These are phyloP conservation scores for Suhomyces choctaworum DNA, from an alignment of 1,139 yeast species.

Conservation along the genomic window DNA sequence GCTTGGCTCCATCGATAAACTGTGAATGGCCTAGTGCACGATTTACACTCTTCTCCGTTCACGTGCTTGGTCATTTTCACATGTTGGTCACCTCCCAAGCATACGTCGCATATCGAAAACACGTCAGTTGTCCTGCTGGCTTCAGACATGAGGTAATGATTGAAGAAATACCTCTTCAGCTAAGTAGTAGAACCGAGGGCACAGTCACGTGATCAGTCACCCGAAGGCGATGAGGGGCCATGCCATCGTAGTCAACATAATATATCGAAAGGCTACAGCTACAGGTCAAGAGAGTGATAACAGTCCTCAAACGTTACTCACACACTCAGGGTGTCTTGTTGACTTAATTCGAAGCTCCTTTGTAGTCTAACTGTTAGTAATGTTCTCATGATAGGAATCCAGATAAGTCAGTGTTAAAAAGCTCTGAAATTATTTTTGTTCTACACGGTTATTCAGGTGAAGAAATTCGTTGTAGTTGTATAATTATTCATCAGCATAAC, in stretches of 20 bases:
- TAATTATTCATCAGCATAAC: constrained; percentile 39
- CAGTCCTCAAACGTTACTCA: no score
- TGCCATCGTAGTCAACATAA: neutral
- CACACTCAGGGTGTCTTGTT: no score
- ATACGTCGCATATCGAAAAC: constrained; percentile 59
- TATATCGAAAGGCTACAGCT: no score
- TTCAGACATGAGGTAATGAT: neutral
- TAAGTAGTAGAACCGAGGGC: no score
- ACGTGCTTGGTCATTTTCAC: constrained; percentile 70
- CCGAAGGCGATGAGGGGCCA: no score
- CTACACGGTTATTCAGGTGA: constrained; percentile 64
- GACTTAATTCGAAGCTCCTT: no score
- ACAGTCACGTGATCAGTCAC: no score
- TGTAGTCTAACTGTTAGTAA: constrained; percentile 13
- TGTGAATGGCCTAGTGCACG: constrained; percentile 84
- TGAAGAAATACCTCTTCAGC: no score
- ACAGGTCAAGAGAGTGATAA: no score
- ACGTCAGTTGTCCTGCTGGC: constrained; percentile 7
- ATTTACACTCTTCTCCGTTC: constrained; percentile 74
- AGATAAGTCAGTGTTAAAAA: constrained; percentile 60
- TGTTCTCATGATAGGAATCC: constrained; percentile 3
- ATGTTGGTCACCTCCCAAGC: constrained; percentile 67
- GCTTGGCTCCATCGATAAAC: constrained; percentile 69
- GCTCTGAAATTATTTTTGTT: constrained; percentile 59
- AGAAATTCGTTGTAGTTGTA: constrained; percentile 59